These are phyloP conservation scores for Polysphondylium violaceum DNA, from an alignment of 78 protist species.

Conservation along the genomic window DNA sequence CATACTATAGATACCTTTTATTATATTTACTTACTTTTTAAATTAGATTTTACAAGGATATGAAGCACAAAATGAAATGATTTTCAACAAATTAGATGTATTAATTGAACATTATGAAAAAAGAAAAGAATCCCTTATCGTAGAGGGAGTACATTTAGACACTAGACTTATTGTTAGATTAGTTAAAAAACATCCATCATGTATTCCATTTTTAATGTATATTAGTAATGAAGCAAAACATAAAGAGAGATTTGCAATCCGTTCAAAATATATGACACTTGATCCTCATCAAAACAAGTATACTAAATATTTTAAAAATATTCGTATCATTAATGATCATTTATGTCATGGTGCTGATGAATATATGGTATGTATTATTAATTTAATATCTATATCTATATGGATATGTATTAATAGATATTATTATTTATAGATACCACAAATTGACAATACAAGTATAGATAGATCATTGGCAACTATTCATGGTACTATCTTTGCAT, in stretches of 20 bases:
- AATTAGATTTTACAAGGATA: slow-evolving; percentile 76
- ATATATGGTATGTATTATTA: slow-evolving; percentile 32
- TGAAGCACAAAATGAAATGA: slow-evolving; percentile 81
- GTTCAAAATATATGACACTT: slow-evolving; percentile 76
- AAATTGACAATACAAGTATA: slow-evolving; percentile 73
- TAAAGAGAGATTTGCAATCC: slow-evolving; percentile 76
- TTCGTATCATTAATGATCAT: slow-evolving; percentile 68
- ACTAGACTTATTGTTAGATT: slow-evolving; percentile 62
- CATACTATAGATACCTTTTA: background rate
- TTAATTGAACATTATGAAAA: slow-evolving; percentile 64
- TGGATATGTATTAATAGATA: background rate
- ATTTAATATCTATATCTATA: background rate
- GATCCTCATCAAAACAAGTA: slow-evolving; percentile 81
- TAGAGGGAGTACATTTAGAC: slow-evolving; percentile 74
- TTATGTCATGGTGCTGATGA: slow-evolving; percentile 73
- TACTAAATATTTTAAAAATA: slow-evolving; percentile 55
- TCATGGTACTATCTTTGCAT: slow-evolving; percentile 70
- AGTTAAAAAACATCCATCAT: slow-evolving; percentile 69
- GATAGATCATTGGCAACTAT: slow-evolving; percentile 77
- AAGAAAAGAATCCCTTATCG: slow-evolving; percentile 73
- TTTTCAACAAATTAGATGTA: slow-evolving; percentile 62
- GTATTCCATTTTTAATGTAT: slow-evolving; percentile 85
- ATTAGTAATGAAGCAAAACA: slow-evolving; percentile 84
- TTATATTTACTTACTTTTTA: background rate
- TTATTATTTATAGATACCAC: slow-evolving; percentile 51